Base-by-base conservation (phyloP, 441 rosid species). In the Daphne laureola region DNA sequence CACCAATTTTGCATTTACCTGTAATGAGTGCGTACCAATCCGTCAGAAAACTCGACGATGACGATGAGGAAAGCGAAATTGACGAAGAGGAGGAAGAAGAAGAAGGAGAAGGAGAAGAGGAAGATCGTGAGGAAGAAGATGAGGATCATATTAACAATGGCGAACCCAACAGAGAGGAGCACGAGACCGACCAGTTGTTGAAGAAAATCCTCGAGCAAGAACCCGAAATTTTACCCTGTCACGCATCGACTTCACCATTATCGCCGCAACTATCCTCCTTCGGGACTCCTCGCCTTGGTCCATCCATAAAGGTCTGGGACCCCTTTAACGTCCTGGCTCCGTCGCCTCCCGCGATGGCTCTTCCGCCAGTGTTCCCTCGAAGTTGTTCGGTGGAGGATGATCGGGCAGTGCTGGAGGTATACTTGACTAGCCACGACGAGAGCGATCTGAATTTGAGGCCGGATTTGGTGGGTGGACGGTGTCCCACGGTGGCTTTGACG, bases 251-350 rank as follows among this genome's bases (percentile, higher is more conserved):
- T 23, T 80, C 96, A 7, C 96, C 93, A 3, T 78, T 87, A 17
- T 87, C 96, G 2, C 93, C 96, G 12, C 96, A 87, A 74, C 70
- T 76, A 12, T 84, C 96, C 12, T 69, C 88, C 18, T 73, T 84
- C 17, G 96, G 92, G 14, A 87, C 96, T 16, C 96, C 96, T 4
- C 75, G 96, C 25, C 70, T 87, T 53, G 92, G 92, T 2, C 96
- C 96, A 0, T 84, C 92, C 0, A 87, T 87, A 70, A 87, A 84
- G 62, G 92, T 87, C 6, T 87, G 92, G 92, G 96, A 84, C 66
- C 96, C 96, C 15, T 87, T 84, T 69, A 84, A 87, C 59, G 96
- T 84, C 53, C 80, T 87, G 46, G 62, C 84, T 13, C 87, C 88
- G 1, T 83, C 88, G 0, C 85, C 73, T 0, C 74, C 71, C 9